Conservation (phyloP, 2,329 filamentous ascomycete genomes). For the Penicillium crustosum region DNA sequence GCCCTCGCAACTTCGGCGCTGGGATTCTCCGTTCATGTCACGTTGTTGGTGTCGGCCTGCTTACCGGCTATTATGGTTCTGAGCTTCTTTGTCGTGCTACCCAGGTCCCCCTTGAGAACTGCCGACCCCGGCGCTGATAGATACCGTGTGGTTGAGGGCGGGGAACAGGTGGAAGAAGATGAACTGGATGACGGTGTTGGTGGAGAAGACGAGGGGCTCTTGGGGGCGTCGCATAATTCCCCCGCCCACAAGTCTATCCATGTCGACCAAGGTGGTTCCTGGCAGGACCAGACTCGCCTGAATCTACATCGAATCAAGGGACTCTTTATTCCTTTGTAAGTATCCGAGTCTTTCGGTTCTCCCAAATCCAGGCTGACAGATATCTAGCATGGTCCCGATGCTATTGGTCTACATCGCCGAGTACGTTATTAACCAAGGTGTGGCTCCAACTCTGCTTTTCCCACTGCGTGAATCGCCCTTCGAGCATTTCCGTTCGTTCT, state of each 20-base stretch:
- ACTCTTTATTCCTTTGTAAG: constrained; percentile 70
- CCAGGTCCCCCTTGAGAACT: constrained; percentile 62
- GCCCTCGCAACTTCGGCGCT: constrained; percentile 80
- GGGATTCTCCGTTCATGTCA: constrained; percentile 70
- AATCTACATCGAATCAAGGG: constrained; percentile 65
- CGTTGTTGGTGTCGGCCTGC: constrained; percentile 73
- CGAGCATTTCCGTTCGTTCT: constrained; percentile 77
- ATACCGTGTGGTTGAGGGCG: constrained; percentile 56
- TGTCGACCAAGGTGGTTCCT: constrained; percentile 13
- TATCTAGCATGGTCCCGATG: constrained; percentile 75
- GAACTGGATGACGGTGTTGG: constrained; percentile 25
- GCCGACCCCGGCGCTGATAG: constrained; percentile 43
- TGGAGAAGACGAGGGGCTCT: constrained; percentile 34
- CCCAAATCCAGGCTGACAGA: background rate
- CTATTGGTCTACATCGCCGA: constrained; percentile 92
- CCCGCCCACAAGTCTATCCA: constrained; percentile 21
- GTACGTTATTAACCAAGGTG: constrained; percentile 96
- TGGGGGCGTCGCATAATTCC: constrained; percentile 24
- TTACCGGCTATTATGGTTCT: constrained; percentile 77
- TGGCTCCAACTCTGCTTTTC: constrained; percentile 85
- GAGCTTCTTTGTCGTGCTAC: constrained; percentile 82
- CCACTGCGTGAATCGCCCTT: constrained; percentile 77
- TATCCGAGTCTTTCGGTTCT: constrained; percentile 2
- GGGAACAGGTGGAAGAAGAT: constrained; percentile 41
- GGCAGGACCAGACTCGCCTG: constrained; percentile 44